Conservation (phyloP, 345 rosid species). For the Litchi chinensis region DNA sequence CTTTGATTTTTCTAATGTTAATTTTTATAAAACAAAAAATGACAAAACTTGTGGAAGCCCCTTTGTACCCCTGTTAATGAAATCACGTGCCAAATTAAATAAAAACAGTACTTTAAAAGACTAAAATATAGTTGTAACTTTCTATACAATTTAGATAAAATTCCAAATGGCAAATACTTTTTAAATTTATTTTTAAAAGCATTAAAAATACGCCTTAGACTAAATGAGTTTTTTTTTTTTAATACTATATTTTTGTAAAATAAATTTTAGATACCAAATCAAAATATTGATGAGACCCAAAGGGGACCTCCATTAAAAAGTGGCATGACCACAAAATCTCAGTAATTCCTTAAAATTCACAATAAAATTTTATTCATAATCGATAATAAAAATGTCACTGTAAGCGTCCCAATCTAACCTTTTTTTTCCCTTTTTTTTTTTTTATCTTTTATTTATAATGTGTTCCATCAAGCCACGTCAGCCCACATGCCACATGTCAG, state of each 20-base stretch:
- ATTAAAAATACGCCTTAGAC: too few relatives aligned
- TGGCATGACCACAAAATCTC: neutral
- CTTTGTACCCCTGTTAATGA: too few relatives aligned
- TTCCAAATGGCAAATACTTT: neutral
- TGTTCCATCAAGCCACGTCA: slow-evolving; percentile 14
- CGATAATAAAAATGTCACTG: neutral
- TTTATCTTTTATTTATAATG: neutral
- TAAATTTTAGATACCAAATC: neutral
- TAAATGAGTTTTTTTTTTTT: too few relatives aligned
- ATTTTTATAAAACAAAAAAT: too few relatives aligned
- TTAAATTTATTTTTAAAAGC: neutral
- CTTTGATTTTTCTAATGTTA: too few relatives aligned
- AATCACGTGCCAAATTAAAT: too few relatives aligned
- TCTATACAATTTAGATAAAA: too few relatives aligned
- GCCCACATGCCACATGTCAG: slow-evolving; percentile 1
- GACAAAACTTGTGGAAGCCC: too few relatives aligned
- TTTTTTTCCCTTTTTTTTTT: neutral
- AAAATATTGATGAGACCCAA: neutral
- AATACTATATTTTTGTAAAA: too few relatives aligned
- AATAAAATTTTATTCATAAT: neutral
- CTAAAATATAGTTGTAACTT: too few relatives aligned
- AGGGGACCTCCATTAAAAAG: slow-evolving; percentile 6
- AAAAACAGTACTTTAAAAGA: too few relatives aligned
- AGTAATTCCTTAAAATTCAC: neutral
- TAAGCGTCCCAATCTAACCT: neutral